Base-by-base conservation (phyloP, 2,329 filamentous ascomycete genomes). In the Talaromyces marneffei region DNA sequence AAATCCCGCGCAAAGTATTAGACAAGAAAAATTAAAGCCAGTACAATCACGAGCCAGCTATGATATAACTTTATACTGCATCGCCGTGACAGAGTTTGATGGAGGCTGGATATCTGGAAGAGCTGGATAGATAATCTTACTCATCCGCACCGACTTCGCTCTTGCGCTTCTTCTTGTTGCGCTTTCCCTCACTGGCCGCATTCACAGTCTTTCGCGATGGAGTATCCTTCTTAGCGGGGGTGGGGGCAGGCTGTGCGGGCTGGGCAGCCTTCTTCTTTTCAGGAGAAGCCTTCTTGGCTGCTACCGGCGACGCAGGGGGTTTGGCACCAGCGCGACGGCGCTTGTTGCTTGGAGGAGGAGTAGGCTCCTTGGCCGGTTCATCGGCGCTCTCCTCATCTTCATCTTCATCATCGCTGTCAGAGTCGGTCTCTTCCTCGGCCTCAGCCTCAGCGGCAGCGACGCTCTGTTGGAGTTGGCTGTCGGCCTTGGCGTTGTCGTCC, bases 151-250 rank as follows among this genome's bases (percentile, higher is more conserved):
- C 67, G 37, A 65, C 72, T 64, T 78, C 76, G 66, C 77, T 79
- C 76, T 79, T 79, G 65, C 76, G 74, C 76, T 80, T 81, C 73
- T 80, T 81, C 66, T 72, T 74, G 39, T 66, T 68, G 65, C 73
- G 73, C 68, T 75, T 77, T 44, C 59, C 63, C 18, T 76, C 73
- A 2, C 67, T 66, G 4, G 64, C 16, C 16, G 25, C 39, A 18
- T 29, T 67, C 46, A 71, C 69, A 14, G 70, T 62, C 56, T 75
- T 74, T 52, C 71, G 69, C 52, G 68, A 68, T 14, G 68, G 63
- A 27, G 69, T 61, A 16, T 62, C 61, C 48, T 67, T 77, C 62
- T 74, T 75, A 65, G 67, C 65, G 37, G 66, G 60, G 16, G 57
- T 62, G 37, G 60, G 54, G 4, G 54, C 18, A 12, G 29, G 50